Evolutionary conservation across 1,284 basidiomycete genomes (phyloP).

Genomic region (Pholiota adiposa): DNA sequence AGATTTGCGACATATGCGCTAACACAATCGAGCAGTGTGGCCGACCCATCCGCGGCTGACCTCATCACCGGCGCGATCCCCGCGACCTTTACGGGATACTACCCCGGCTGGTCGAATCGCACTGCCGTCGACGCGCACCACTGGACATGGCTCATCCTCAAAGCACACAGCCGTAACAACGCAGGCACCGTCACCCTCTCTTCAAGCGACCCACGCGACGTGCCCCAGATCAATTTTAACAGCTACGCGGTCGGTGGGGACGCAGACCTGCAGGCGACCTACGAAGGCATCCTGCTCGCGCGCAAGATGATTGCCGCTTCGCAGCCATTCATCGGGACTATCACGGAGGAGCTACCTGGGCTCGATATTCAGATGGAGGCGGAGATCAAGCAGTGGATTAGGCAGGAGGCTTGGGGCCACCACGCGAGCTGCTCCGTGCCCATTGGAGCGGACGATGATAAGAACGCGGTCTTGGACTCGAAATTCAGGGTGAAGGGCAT

Average conservation of each 20-base stretch:
- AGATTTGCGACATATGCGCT: background rate
- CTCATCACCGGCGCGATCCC: constrained; percentile 6
- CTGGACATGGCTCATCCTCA: constrained; percentile 15
- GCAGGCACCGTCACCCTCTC: constrained; percentile 12
- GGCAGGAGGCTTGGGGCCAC: constrained; percentile 14
- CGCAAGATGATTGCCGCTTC: constrained; percentile 7
- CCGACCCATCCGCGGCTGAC: constrained; percentile 8
- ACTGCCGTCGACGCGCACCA: constrained; percentile 1
- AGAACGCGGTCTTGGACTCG: constrained; percentile 2
- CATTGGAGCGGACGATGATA: constrained; percentile 9
- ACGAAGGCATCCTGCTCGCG: constrained; percentile 9
- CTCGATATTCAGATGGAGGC: background rate
- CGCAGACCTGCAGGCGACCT: constrained; percentile 5
- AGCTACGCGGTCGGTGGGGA: constrained; percentile 12
- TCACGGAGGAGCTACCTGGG: constrained; percentile 12
- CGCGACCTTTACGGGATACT: too few relatives aligned
- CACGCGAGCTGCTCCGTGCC: constrained; percentile 17
- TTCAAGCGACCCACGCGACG: constrained; percentile 8
- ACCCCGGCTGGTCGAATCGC: constrained; percentile 5
- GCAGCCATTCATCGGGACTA: background rate
- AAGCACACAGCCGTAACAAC: constrained; percentile 13
- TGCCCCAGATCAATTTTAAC: constrained; percentile 12
- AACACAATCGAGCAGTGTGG: constrained; percentile 7
- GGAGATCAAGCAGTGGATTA: constrained; percentile 11
- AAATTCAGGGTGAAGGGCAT: constrained; percentile 14